Evolutionary conservation across 2,329 filamentous ascomycete genomes (phyloP), one percentile per base, ranked within the genome.

Genomic region (Sporothrix mexicana): DNA sequence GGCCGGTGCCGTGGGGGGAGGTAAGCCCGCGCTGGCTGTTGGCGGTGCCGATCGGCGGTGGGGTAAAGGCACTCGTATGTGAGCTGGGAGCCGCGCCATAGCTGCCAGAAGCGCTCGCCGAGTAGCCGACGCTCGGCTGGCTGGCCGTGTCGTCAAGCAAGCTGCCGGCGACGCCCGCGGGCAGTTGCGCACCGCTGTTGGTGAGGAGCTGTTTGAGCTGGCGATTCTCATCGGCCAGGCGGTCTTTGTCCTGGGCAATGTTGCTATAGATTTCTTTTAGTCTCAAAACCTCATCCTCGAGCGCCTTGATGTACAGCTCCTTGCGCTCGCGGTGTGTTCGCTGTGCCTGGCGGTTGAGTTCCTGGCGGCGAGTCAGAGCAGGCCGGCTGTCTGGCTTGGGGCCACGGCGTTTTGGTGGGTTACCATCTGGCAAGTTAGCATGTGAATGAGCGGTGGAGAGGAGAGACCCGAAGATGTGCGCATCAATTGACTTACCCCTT

Each of bases 371-470:
- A 23, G 95, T 98, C 78, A 97, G 84, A 61, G 96, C 95, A 20
- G 96, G 96, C 80, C 97, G 98, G 84, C 93, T 97, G 81, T 98
- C 96, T 23, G 96, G 96, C 81, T 98, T 98, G 0, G 96, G 96
- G 1, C 96, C 96, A 81, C 96, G 90, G 76, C 93, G 90, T 83
- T 98, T 99, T 2, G 93, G 90, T 9, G 92, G 87, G 79, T 96
- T 92, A 62, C 94, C 95, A 85, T 97, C 95, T 92, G 78, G 43
- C 9, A 36, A 2, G n/a, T n/a, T n/a, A n/a, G n/a, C n/a, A n/a
- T n/a, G n/a, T n/a, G n/a, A n/a, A n/a, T n/a, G n/a, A n/a, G n/a
- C n/a, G n/a, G n/a, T n/a, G 47, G 12, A n/a, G 51, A 12, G 1
- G 12, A 68, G 23, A 23, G 8, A 47, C 20, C n/a, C 23, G 6